Base-by-base conservation (phyloP, 1,284 basidiomycete genomes). In the Exsudoporus floridanus region DNA sequence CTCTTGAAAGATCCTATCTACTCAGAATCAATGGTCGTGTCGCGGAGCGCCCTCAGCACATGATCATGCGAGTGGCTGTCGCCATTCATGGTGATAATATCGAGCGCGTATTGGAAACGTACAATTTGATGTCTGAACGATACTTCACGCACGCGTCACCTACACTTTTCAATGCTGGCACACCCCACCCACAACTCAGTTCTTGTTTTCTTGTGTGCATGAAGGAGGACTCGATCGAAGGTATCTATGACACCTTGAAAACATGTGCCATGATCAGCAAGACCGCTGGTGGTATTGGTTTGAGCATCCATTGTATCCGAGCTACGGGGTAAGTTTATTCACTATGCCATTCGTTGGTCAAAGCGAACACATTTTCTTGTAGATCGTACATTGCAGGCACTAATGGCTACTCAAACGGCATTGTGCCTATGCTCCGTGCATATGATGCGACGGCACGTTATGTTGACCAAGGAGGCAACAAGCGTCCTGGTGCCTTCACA, bases 181-280 rank as follows among this genome's bases (percentile, higher is more conserved):
- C 96, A 14, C 96, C 96, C 21, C 79, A 93, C 70, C 85, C 95
- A 34, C 97, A 99, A 72, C 82, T 99, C 57, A 94, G 92, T 60
- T 98, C 95, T 6, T 99, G 96, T 77, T 99, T 99, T 84, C 84
- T 99, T 50, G 90, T 99, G 49, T 88, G 87, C 66, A 98, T 99
- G 95, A 95, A 95, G 75, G 95, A 98, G 37, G 97, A 99, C 73
- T 98, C 94, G 8, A 99, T 99, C 59, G 97, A 99, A 63, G 97
- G 96, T 38, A 99, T 99, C 72, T 99, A 99, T 73, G 95, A 98
- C 69, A 99, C 96, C 1, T 82, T 99, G 64, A 99, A 98, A 80
- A 92, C 86, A 56, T 99, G 97, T 70, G 97, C 97, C 3, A 95
- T 98, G 91, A 99, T 99, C 73, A 96, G 93, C 69, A 99, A 99